These are phyloP conservation scores for Poronia punctata DNA, from an alignment of 495 filamentous ascomycete genomes.

Conservation along the genomic window DNA sequence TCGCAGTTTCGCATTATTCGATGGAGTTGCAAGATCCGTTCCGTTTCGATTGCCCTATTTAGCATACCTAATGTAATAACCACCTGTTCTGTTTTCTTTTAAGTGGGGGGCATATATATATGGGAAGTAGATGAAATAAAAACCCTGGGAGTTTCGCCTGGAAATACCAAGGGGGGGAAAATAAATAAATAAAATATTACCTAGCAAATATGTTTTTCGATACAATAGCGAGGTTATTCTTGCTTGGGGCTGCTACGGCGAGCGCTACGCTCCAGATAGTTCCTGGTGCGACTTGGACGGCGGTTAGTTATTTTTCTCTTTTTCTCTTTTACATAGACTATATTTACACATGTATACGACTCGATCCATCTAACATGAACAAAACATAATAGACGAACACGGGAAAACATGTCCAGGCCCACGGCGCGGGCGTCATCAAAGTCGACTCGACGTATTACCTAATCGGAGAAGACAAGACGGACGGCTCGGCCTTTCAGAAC, in stretches of 20 bases:
- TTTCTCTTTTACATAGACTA: background rate
- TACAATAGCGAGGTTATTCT: conserved; percentile 2
- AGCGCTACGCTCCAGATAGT: conserved; percentile 32
- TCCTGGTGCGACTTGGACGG: conserved; percentile 45
- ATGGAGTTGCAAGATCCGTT: too few species aligned
- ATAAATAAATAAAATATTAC: background rate
- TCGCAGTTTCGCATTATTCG: too few species aligned
- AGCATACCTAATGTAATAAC: too few species aligned
- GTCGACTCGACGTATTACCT: conserved; percentile 52
- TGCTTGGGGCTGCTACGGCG: conserved; percentile 6
- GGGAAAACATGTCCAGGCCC: conserved; percentile 56
- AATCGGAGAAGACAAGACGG: conserved; percentile 60
- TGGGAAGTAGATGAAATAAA: too few species aligned
- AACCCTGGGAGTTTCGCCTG: too few species aligned
- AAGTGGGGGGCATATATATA: too few species aligned
- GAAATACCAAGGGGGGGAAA: too few species aligned
- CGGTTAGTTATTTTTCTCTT: conserved; percentile 20
- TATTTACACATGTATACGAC: background rate
- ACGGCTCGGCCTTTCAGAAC: conserved; percentile 51
- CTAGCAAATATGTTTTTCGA: conserved; percentile 9
- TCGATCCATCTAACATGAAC: background rate
- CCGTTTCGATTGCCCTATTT: too few species aligned
- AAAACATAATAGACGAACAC: conserved; percentile 27
- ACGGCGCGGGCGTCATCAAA: conserved; percentile 48
- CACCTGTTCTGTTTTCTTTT: too few species aligned